Evolutionary conservation across 768 basidiomycete genomes (phyloP).

Genomic region (Leccinum olivaceopallidum): DNA sequence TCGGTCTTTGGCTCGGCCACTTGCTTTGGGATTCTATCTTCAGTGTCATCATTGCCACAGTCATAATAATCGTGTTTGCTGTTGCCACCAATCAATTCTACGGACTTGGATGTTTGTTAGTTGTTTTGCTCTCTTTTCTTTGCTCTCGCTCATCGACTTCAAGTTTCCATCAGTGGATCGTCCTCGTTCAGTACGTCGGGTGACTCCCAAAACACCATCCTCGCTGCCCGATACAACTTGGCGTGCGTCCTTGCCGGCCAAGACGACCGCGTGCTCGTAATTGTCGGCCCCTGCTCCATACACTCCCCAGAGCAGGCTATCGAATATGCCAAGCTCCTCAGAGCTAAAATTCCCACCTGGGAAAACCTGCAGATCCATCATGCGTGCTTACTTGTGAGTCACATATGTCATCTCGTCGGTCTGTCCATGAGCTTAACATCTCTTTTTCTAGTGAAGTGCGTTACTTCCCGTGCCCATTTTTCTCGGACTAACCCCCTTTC

Average conservation of each 20-base stretch:
- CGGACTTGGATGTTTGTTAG: slow-evolving; percentile 62
- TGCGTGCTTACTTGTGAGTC: slow-evolving; percentile 97
- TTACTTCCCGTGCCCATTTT: not conserved
- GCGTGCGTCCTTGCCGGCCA: slow-evolving; percentile 80
- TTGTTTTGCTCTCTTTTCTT: slow-evolving; percentile 18
- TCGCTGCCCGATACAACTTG: slow-evolving; percentile 73
- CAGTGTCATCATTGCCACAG: slow-evolving; percentile 57
- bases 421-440: slow-evolving; percentile 36
- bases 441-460: slow-evolving; percentile 40
- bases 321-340: slow-evolving; percentile 76
- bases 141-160: not conserved
- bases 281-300: slow-evolving; percentile 96
- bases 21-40: slow-evolving; percentile 70
- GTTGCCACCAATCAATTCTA: slow-evolving; percentile 60
- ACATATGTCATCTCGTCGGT: not conserved
- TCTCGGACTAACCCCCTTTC: slow-evolving; percentile 12
- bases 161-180: slow-evolving; percentile 54
- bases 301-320: slow-evolving; percentile 86
- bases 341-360: slow-evolving; percentile 63
- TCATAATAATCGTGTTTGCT: slow-evolving; percentile 65
- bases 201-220: slow-evolving; percentile 72
- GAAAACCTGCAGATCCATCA: slow-evolving; percentile 83
- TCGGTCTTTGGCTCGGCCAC: slow-evolving; percentile 80
- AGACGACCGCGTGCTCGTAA: slow-evolving; percentile 84
- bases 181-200: slow-evolving; percentile 67